A percentile compares a stretch with the other conserved stretches of the same genome.
Evolutionary conservation across 1,284 basidiomycete species (phyloP).

Genomic region (Puccinia hordei): DNA sequence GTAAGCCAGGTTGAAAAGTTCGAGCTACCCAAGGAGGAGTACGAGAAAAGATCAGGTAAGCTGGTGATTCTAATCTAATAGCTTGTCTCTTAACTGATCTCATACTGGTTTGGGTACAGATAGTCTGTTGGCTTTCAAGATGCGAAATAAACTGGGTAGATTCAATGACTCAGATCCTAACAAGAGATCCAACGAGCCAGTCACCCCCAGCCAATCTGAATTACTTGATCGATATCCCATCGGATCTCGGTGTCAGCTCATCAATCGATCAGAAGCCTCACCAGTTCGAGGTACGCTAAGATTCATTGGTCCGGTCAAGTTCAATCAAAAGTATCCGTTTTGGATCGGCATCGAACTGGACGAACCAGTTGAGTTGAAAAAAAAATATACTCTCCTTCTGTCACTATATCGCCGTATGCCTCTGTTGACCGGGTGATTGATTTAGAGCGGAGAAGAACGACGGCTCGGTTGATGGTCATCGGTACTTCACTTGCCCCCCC

Average conservation of each 20-base stretch:
- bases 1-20: slow-evolving; percentile 72
- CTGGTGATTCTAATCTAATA: no score
- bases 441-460: slow-evolving; percentile 45
- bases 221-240: slow-evolving; percentile 58
- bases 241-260: slow-evolving; percentile 81
- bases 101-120: slow-evolving; percentile 63
- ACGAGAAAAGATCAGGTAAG: no score
- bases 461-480: slow-evolving; percentile 69
- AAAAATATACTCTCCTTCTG: slow-evolving; percentile 83
- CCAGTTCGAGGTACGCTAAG: slow-evolving; percentile 71
- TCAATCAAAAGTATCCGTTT: slow-evolving; percentile 63
- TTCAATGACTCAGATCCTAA: slow-evolving; percentile 65
- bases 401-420: neutral
- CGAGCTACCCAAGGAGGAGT: no score
- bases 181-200: no score
- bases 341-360: slow-evolving; percentile 97
- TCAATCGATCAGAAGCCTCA: slow-evolving; percentile 62
- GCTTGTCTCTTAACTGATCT: no score
- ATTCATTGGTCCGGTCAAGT: slow-evolving; percentile 79
- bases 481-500: slow-evolving; percentile 77
- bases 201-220: neutral
- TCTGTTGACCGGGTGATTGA: no score
- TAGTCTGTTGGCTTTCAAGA: slow-evolving; percentile 86
- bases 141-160: slow-evolving; percentile 82
- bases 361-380: slow-evolving; percentile 69